Conservation (phyloP, 805 yeast species). For the Metschnikowia hibisci region DNA sequence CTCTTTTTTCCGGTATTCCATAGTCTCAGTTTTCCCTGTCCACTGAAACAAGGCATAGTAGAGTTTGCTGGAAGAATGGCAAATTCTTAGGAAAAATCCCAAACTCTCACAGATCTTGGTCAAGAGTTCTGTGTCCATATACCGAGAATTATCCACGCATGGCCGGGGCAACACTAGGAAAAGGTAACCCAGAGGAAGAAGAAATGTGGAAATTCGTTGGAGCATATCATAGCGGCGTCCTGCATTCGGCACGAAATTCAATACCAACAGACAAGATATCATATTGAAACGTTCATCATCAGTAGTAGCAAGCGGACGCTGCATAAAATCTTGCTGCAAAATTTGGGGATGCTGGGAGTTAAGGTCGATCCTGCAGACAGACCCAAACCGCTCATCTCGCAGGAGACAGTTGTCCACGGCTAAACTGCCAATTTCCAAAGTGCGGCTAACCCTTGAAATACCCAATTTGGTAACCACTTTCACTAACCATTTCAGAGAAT, state of each 20-base stretch:
- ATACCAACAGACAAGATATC: constrained; percentile 79
- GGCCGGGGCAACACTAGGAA: constrained; percentile 88
- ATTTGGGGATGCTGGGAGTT: constrained; percentile 76
- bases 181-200: constrained; percentile 41
- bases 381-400: constrained; percentile 48
- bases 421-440: constrained; percentile 84
- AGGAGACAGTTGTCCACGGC: constrained; percentile 67
- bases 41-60: constrained; percentile 67
- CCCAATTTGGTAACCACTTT: constrained; percentile 54
- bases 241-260: constrained; percentile 82
- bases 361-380: constrained; percentile 67
- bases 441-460: constrained; percentile 18
- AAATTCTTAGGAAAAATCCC: constrained; percentile 52
- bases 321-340: constrained; percentile 78
- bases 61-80: constrained; percentile 64
- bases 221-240: constrained; percentile 75
- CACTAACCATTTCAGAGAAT: constrained; percentile 78
- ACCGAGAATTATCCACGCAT: constrained; percentile 79
- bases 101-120: constrained; percentile 47
- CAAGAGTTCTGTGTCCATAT: constrained; percentile 48
- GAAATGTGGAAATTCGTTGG: constrained; percentile 50
- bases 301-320: constrained; percentile 54
- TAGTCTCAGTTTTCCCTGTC: constrained; percentile 25
- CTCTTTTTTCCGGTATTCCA: constrained; percentile 38
- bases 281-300: constrained; percentile 52